Percentiles rank a stretch among this genome's conserved stretches.
phyloP scores from a whole-genome alignment of 345 rosid species.

The Populus nigra region DNA sequence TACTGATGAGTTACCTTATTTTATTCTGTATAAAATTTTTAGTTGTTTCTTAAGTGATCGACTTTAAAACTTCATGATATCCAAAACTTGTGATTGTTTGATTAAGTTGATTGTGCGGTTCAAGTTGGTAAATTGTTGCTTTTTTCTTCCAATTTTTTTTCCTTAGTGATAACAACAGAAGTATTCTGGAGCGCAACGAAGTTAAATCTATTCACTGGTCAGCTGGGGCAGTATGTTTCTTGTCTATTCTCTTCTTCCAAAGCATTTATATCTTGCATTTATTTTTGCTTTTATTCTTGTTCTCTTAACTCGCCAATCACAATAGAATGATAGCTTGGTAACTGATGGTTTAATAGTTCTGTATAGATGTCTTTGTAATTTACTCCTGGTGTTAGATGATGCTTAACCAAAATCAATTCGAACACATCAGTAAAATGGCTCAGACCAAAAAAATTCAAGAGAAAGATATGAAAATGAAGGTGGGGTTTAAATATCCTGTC shows the following conservation, averaged over 20 bases:
- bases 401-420: neutral
- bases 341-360: neutral
- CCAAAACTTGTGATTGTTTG: neutral
- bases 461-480: neutral
- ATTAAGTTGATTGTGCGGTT: neutral
- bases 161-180: constrained; percentile 54
- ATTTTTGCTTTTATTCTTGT: neutral
- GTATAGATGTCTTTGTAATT: neutral
- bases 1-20: neutral
- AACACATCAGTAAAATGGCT: neutral
- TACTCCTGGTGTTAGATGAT: neutral
- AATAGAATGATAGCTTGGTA: neutral
- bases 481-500: neutral
- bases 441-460: neutral
- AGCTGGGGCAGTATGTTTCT: constrained; percentile 64
- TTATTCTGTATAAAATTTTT: neutral
- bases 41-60: neutral
- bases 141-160: neutral
- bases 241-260: neutral
- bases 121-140: neutral
- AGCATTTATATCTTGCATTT: neutral
- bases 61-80: neutral
- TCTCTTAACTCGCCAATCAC: neutral
- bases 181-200: constrained; percentile 72
- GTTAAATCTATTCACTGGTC: constrained; percentile 81